Conservation (phyloP, 768 basidiomycete genomes). For the Lactifluus volemus region DNA sequence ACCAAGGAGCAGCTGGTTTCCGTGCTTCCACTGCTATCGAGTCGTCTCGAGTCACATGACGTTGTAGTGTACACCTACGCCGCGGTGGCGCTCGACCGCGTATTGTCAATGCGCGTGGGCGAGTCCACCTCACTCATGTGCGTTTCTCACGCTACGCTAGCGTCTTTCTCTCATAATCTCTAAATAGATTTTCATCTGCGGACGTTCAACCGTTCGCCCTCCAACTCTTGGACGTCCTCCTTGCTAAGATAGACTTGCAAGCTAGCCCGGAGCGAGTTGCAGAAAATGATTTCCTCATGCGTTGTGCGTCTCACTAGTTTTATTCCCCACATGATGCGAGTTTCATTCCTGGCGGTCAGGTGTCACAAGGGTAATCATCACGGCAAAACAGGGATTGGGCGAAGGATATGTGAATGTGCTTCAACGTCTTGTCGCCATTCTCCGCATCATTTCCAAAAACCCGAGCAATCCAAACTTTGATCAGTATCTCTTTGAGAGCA, state of each 20-base stretch:
- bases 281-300: constrained; percentile 97
- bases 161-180: neutral
- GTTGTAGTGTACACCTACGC: constrained; percentile 96
- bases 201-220: constrained; percentile 83
- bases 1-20: constrained; percentile 90
- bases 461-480: constrained; percentile 97
- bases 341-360: constrained; percentile 38
- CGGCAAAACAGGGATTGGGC: constrained; percentile 69
- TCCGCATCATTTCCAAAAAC: constrained; percentile 86
- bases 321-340: neutral
- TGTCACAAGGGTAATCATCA: constrained; percentile 88
- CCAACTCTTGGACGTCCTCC: constrained; percentile 58
- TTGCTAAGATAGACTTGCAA: constrained; percentile 71
- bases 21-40: constrained; percentile 79
- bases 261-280: constrained; percentile 86
- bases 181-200: constrained; percentile 68
- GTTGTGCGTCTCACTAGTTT: constrained; percentile 49
- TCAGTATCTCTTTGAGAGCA: constrained; percentile 94
- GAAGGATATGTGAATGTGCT: constrained; percentile 60
- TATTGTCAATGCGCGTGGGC: constrained; percentile 82
- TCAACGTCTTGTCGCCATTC: constrained; percentile 67
- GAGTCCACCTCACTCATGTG: constrained; percentile 52
- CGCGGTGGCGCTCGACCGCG: constrained; percentile 95
- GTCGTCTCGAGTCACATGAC: constrained; percentile 72
- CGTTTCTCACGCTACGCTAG: constrained; percentile 24